Evolutionary conservation across 2,329 filamentous ascomycete genomes (phyloP), one percentile per base, ranked within the genome.

Genomic region (Acrocalymma vagum): DNA sequence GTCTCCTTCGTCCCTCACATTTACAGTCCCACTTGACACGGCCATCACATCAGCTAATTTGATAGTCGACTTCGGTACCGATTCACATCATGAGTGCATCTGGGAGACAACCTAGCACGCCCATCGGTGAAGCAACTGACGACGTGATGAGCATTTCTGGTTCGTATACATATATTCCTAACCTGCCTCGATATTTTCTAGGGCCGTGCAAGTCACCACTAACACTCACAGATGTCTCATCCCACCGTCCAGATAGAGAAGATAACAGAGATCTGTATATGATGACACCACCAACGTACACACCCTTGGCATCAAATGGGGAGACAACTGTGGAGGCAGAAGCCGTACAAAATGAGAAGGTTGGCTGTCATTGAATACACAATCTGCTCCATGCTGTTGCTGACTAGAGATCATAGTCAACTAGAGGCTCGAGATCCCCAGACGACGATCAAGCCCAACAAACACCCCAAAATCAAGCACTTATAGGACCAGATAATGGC

Each of bases 241-340:
- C 25, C 31, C 2, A 6, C 34, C 6, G 9, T 26, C 4, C 36
- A 41, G 5, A 31, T 18, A 15, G 49, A 47, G 23, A 13, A 36
- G 43, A 32, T 37, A 55, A 61, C 20, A 33, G 44, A 24, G 54
- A 61, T 33, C 37, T 60, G 3, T 55, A 58, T 31, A 33, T 29
- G 14, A 29, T 49, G 13, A 49, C 51, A 4, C 53, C 51, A 2
- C 56, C 59, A n/a, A 48, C 48, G 3, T 63, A 62, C 34, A 54
- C 51, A 9, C 33, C 41, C 13, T 40, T 39, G 3, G 35, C 42
- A 6, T 42, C 47, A 5, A 32, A 43, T 0, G 45, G 42, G 24
- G 58, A 62, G 29, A 10, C 35, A 17, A 42, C 48, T 5, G 28
- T 61, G 22, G 53, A 58, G n/a, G 55, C 48, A 9, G 42, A 59